Base-by-base conservation (phyloP, 1,284 basidiomycete genomes). In the Sanghuangporus sanghuang region DNA sequence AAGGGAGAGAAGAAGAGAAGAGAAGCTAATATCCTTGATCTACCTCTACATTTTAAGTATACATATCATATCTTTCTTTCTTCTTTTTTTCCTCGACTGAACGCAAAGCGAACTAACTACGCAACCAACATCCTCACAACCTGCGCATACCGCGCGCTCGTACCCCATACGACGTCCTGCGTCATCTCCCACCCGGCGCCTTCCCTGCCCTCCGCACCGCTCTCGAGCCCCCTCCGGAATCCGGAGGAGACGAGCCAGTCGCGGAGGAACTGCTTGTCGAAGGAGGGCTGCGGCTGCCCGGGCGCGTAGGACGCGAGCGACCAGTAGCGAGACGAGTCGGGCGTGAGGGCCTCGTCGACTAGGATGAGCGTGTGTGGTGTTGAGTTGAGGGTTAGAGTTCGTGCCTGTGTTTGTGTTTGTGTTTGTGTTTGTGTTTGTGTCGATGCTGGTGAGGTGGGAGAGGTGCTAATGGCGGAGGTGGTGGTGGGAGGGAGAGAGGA, bases 241-340 rank as follows among this genome's bases (percentile, higher is more conserved):
- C 92, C 93, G 4, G 80, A 78, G 32, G 77, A 74, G 27, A 85
- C 85, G 48, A 98, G 78, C 91, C 95, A 95, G 74, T 98, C 95
- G 44, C 97, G 81, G 54, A 99, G 78, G 72, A 92, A 98, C 77
- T 99, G 96, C 79, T 99, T 99, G 76, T 99, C 96, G 71, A 97
- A 98, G 71, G 93, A 95, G 21, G 88, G 84, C 76, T 98, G 96
- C 0, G 87, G 78, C 35, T 83, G 79, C 8, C 96, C 96, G 2
- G 86, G 81, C 46, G 78, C 76, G 77, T 97, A 99, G 2, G 79
- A 83, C 12, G 79, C 81, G 0, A 87, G 81, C 0, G 94, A 89
- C 96, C 97, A 99, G 81, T 98, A 99, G 48, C 96, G 85, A 18
- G 95, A 98, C 23, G 95, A 97, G 76, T 99, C 97, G 6, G 96